Evolutionary conservation across 176 grass and related monocot genomes (phyloP).

Genomic region (Tillandsia fasciculata): DNA sequence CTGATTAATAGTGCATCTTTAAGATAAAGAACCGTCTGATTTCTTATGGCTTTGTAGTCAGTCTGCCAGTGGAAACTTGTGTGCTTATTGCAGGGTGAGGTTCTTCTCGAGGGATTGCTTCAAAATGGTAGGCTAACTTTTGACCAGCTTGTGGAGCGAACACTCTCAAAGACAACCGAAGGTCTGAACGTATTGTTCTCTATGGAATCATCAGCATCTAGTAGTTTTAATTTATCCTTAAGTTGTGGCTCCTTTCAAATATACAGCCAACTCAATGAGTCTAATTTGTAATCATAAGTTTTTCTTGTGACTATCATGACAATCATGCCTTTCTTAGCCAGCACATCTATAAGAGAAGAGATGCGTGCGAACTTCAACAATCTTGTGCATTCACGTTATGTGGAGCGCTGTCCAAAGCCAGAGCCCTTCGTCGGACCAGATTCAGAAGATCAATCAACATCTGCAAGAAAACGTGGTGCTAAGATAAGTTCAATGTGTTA

Average conservation of each 20-base stretch:
- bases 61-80: neutral
- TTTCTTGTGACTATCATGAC: neutral
- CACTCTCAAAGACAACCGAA: conserved; percentile 30
- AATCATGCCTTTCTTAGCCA: conserved; percentile 4
- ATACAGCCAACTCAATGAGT: neutral
- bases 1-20: neutral
- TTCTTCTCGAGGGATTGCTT: conserved; percentile 65
- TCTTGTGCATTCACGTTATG: conserved; percentile 54
- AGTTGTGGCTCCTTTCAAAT: neutral
- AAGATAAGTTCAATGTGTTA: conserved; percentile 45
- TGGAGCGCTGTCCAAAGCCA: conserved; percentile 70
- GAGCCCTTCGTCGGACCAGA: conserved; percentile 55
- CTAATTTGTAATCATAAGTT: neutral
- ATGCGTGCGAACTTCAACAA: conserved; percentile 55
- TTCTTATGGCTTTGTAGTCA: neutral
- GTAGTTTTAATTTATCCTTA: conserved; percentile 1
- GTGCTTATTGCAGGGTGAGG: conserved; percentile 48
- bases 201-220: neutral
- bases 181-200: conserved; percentile 18
- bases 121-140: conserved; percentile 92
- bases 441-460: conserved; percentile 38
- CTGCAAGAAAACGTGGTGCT: conserved; percentile 44
- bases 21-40: neutral
- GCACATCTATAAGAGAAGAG: conserved; percentile 28
- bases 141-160: conserved; percentile 56